These are phyloP conservation scores for Crithidia sp. DNA, from an alignment of 208 protist species.

Conservation along the genomic window DNA sequence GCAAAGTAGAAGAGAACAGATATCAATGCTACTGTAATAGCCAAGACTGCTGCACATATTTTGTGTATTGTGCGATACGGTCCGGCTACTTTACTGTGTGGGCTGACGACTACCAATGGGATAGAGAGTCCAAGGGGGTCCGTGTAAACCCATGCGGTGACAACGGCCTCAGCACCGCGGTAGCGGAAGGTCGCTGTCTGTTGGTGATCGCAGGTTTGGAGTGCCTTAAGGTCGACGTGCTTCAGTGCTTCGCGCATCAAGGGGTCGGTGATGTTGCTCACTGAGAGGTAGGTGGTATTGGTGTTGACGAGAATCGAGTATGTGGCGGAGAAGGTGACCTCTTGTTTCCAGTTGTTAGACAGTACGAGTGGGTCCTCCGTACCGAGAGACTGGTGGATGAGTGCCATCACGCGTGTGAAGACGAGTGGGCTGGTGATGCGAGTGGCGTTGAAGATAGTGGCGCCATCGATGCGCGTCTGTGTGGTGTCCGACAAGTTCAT, in stretches of 20 bases:
- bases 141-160: slow-evolving; percentile 16
- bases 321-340: not conserved
- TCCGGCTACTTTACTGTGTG: not conserved
- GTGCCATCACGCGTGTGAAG: not conserved
- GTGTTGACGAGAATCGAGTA: not conserved
- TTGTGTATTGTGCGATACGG: not conserved
- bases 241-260: slow-evolving; percentile 37
- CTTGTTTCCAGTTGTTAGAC: slow-evolving; percentile 32
- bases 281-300: slow-evolving; percentile 14
- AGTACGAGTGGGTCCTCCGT: slow-evolving; percentile 4
- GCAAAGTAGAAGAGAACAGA: slow-evolving; percentile 1
- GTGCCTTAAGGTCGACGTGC: slow-evolving; percentile 26
- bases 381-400: slow-evolving; percentile 7
- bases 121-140: not conserved
- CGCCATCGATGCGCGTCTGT: slow-evolving; percentile 1
- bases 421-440: not conserved
- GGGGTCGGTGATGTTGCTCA: slow-evolving; percentile 33
- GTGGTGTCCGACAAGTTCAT: not conserved
- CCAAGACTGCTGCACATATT: slow-evolving; percentile 1
- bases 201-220: slow-evolving; percentile 1
- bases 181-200: slow-evolving; percentile 9
- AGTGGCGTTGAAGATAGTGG: not conserved
- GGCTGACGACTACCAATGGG: slow-evolving; percentile 15
- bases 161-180: slow-evolving; percentile 1
- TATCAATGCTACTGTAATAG: slow-evolving; percentile 1